Conservation (phyloP, 2,329 filamentous ascomycete species). For the Magnaporthiopsis incrustans region DNA sequence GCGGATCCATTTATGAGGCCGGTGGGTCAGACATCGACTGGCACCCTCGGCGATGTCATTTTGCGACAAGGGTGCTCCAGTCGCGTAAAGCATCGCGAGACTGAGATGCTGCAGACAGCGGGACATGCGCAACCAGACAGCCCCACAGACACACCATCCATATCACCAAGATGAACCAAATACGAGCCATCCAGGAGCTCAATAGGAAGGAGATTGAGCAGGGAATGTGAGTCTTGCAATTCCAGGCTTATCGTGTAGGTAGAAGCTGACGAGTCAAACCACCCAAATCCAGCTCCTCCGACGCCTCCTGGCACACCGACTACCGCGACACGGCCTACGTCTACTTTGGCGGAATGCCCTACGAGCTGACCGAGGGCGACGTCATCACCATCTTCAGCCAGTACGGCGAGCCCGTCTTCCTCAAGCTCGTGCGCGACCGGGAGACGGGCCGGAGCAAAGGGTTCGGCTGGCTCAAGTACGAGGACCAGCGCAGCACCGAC, state of each 20-base stretch:
- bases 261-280: not conserved
- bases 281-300: conserved; percentile 51
- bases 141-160: not conserved
- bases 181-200: conserved; percentile 83
- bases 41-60: not conserved
- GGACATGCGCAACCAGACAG: not conserved
- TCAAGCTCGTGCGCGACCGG: conserved; percentile 89
- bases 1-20: too few relatives aligned
- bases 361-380: conserved; percentile 90
- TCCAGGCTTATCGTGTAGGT: not conserved
- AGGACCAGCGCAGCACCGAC: conserved; percentile 93
- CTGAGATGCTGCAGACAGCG: not conserved
- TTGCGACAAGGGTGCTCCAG: not conserved
- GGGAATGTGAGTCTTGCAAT: conserved; percentile 55
- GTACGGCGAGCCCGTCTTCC: conserved; percentile 87
- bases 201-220: conserved; percentile 93
- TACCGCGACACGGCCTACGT: conserved; percentile 93
- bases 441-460: conserved; percentile 93
- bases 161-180: conserved; percentile 69
- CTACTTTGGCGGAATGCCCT: conserved; percentile 91
- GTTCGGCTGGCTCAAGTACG: conserved; percentile 96
- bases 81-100: not conserved
- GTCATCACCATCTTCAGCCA: conserved; percentile 95
- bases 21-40: not conserved
- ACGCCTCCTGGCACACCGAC: conserved; percentile 94